Base-by-base conservation (phyloP, 1,139 yeast genomes). In the Wickerhamomyces sp. region DNA sequence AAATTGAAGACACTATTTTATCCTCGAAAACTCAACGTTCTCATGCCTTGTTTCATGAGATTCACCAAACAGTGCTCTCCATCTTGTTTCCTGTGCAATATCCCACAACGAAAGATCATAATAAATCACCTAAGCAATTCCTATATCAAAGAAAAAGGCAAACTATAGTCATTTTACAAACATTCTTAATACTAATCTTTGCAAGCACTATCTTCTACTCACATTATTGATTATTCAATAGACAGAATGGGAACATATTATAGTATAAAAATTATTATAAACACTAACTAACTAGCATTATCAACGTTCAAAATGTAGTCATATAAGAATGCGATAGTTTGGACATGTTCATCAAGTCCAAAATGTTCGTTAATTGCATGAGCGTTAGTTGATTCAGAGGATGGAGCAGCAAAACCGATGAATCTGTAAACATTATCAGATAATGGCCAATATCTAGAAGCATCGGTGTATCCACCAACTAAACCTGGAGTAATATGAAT, bases 401-500 rank as follows among this genome's bases (percentile, higher is more conserved):
- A 56, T 42, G 58, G 52, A 30, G 47, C 46, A 24, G 62, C 28
- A n/a, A n/a, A n/a, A 6, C 76, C 76, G 18, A 68, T 54, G 51
- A 65, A 74, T 49, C 86, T 68, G 61, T 64, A 79, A 38, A 79
- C 76, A 53, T 78, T 68, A 40, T 62, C 65, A n/a, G 80, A 69
- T 54, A 79, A 65, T 40, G 65, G 60, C 81, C 81, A 76, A 56
- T 78, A 79, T 52, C 74, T 68, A 52, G 71, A 69, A 8, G 85
- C 78, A 55, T 79, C 86, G 5, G 85, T 78, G 56, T 79, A 78
- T 18, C 76, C 83, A 12, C 79, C 67, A 74, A 76, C 72, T 17
- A 77, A 55, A 26, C 65, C 60, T 9, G 85, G 82, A 2, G 76
- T 65, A 15, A 70, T 60, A 25, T 73, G 61, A 18, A 78, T 53